phyloP scores from a whole-genome alignment of 192 early-diverging fungal species.

The Entomortierella beljakovae region DNA sequence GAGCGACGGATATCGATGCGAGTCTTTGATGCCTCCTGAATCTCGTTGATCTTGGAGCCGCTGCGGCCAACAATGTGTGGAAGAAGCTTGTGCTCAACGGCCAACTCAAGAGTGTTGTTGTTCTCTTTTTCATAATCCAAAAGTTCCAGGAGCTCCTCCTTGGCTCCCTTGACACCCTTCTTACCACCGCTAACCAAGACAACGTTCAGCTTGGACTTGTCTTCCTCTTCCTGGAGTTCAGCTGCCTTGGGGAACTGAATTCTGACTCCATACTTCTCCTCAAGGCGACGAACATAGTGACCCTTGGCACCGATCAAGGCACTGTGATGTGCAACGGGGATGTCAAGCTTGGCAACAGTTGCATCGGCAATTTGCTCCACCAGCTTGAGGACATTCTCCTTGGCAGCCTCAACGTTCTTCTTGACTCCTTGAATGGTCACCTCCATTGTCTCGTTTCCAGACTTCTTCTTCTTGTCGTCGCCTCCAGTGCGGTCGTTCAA shows the following conservation, averaged over 20 bases:
- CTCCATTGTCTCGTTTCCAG: conserved; percentile 58
- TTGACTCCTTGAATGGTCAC: conserved; percentile 86
- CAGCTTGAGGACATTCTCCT: conserved; percentile 73
- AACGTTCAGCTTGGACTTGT: conserved; percentile 65
- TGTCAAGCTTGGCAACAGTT: conserved; percentile 63
- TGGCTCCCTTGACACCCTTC: conserved; percentile 81
- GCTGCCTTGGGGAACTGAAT: conserved; percentile 75
- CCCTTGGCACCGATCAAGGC: conserved; percentile 79
- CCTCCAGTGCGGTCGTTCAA: conserved; percentile 60
- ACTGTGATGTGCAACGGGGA: conserved; percentile 74
- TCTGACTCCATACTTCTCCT: conserved; percentile 80
- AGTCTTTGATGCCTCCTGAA: conserved; percentile 77
- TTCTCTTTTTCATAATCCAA: conserved; percentile 87
- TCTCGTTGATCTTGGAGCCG: conserved; percentile 78
- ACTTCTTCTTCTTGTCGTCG: conserved; percentile 55
- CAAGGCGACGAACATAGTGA: conserved; percentile 76
- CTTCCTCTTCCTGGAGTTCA: conserved; percentile 66
- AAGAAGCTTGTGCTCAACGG: conserved; percentile 70
- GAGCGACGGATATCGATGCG: conserved; percentile 78
- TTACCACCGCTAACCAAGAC: conserved; percentile 89
- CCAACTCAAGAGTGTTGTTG: conserved; percentile 72
- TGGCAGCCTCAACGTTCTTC: conserved; percentile 78
- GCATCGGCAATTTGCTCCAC: conserved; percentile 78
- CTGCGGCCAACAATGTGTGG: conserved; percentile 84
- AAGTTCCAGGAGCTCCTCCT: conserved; percentile 84